Evolutionary conservation across 345 rosid genomes (phyloP).

Genomic region (Populus simonii): DNA sequence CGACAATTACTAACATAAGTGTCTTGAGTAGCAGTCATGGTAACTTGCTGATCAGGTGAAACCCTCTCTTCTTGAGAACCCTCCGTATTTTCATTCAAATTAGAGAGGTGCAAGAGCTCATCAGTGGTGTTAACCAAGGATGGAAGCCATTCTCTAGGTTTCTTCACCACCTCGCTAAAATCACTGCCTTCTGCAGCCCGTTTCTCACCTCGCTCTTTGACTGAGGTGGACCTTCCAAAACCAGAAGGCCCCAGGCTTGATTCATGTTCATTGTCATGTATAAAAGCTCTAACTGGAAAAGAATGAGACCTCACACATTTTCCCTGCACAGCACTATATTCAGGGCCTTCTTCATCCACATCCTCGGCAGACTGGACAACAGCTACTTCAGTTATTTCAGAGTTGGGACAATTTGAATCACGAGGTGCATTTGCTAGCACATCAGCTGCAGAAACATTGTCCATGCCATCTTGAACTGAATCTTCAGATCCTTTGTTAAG

Average conservation of each 20-base stretch:
- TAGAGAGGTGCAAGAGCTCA: slow-evolving; percentile 29
- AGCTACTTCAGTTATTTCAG: slow-evolving; percentile 35
- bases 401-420: slow-evolving; percentile 28
- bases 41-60: slow-evolving; percentile 30
- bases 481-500: slow-evolving; percentile 31
- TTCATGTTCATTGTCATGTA: slow-evolving; percentile 42
- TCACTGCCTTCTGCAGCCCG: slow-evolving; percentile 48
- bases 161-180: slow-evolving; percentile 51
- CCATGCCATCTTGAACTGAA: slow-evolving; percentile 32
- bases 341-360: slow-evolving; percentile 33
- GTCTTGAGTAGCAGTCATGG: slow-evolving; percentile 24
- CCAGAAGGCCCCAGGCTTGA: slow-evolving; percentile 34
- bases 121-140: slow-evolving; percentile 35
- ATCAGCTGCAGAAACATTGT: slow-evolving; percentile 34
- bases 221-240: slow-evolving; percentile 51
- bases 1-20: slow-evolving; percentile 30
- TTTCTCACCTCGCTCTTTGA: slow-evolving; percentile 67
- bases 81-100: slow-evolving; percentile 28
- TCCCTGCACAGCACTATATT: slow-evolving; percentile 34
- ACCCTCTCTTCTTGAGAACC: slow-evolving; percentile 26
- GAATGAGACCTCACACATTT: slow-evolving; percentile 58
- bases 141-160: slow-evolving; percentile 67
- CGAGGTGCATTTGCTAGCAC: slow-evolving; percentile 20
- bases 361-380: slow-evolving; percentile 31
- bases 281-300: slow-evolving; percentile 48